These are phyloP conservation scores for Grosmannia serpens DNA, from an alignment of 2,329 filamentous ascomycete species.

Conservation along the genomic window DNA sequence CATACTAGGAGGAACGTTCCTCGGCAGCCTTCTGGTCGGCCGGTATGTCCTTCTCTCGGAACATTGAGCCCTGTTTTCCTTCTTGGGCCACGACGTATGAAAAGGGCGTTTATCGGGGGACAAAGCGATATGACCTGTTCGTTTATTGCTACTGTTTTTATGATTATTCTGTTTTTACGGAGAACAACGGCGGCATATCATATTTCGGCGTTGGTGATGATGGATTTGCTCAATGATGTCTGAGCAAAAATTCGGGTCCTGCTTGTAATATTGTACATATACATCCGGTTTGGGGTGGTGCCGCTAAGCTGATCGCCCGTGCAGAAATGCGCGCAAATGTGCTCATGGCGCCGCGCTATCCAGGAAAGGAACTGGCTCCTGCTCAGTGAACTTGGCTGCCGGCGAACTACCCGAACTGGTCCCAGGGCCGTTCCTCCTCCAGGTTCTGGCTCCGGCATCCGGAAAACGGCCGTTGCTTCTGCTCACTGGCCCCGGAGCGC, in stretches of 20 bases:
- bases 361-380: neutral
- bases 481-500: too few relatives aligned
- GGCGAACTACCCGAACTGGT: neutral
- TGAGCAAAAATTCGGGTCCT: neutral
- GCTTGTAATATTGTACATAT: neutral
- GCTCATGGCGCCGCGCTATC: constrained; percentile 6
- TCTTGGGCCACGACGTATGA: neutral
- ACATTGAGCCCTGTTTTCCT: constrained; percentile 25
- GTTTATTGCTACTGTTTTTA: neutral
- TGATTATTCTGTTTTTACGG: neutral
- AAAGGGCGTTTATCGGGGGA: neutral
- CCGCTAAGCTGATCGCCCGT: constrained; percentile 4
- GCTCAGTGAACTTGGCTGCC: neutral
- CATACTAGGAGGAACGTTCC: constrained; percentile 62
- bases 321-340: constrained; percentile 14
- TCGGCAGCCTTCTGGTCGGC: constrained; percentile 75
- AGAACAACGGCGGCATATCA: neutral
- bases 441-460: too few relatives aligned
- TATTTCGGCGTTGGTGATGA: neutral
- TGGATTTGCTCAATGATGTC: neutral
- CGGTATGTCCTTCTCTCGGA: constrained; percentile 47
- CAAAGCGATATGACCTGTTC: neutral
- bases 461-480: too few relatives aligned
- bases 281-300: neutral
- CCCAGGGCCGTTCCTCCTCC: too few relatives aligned